A percentile compares a stretch with the other conserved stretches of the same genome.
phyloP scores from a whole-genome alignment of 1,284 basidiomycete species.

The Thelephora terrestris region DNA sequence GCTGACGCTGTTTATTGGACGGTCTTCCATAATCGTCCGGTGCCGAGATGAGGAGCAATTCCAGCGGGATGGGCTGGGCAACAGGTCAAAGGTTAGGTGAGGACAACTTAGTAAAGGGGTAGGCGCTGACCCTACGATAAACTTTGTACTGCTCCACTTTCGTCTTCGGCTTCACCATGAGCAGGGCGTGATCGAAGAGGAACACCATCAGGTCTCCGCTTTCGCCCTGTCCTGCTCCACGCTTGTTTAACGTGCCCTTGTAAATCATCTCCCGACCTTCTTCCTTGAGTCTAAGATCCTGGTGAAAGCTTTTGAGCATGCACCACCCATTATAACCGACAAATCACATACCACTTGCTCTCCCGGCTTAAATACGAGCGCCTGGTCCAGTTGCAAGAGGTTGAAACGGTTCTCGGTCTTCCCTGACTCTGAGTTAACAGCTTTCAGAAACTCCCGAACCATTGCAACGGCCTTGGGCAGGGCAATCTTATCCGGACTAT shows the following conservation, averaged over 20 bases:
- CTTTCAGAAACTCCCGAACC: constrained; percentile 76
- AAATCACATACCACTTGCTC: constrained; percentile 58
- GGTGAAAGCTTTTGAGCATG: not conserved
- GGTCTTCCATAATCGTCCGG: constrained; percentile 50
- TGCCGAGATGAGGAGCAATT: constrained; percentile 80
- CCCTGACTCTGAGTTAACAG: constrained; percentile 89
- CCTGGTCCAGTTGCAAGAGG: constrained; percentile 81
- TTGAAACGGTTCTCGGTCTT: constrained; percentile 93
- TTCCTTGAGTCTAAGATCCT: constrained; percentile 83
- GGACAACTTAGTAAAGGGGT: constrained; percentile 7
- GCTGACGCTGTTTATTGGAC: constrained; percentile 16
- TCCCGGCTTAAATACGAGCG: constrained; percentile 77
- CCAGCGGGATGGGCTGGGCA: constrained; percentile 85
- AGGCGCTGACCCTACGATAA: constrained; percentile 69
- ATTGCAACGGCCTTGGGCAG: constrained; percentile 76
- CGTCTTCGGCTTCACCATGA: constrained; percentile 93
- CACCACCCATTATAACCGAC: not conserved
- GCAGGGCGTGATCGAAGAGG: constrained; percentile 92
- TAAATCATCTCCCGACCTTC: constrained; percentile 88
- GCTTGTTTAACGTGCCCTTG: constrained; percentile 89
- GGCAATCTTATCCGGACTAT: constrained; percentile 77
- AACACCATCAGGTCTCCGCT: constrained; percentile 88
- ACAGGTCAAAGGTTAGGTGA: not conserved
- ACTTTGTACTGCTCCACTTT: constrained; percentile 93
- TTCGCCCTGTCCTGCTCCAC: constrained; percentile 70